Evolutionary conservation across 2,329 filamentous ascomycete species (phyloP).

Genomic region (Fulvia fulva): DNA sequence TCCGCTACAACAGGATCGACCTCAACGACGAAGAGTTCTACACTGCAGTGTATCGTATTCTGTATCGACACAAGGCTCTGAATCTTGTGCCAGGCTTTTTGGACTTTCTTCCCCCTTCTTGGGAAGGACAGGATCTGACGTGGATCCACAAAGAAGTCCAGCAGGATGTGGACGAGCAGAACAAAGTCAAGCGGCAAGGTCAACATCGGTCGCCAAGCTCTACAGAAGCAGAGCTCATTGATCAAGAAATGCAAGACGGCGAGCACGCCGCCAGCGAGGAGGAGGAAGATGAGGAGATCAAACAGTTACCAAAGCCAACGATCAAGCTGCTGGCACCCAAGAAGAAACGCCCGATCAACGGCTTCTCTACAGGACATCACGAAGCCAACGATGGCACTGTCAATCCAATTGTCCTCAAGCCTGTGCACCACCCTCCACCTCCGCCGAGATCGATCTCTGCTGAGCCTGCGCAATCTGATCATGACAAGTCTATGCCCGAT

Average conservation of each 20-base stretch:
- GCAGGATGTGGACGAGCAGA: not conserved
- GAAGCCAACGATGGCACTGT: not conserved
- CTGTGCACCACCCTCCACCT: not conserved
- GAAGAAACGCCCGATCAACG: slow-evolving; percentile 19
- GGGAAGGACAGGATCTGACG: slow-evolving; percentile 11
- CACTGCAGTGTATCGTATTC: slow-evolving; percentile 15
- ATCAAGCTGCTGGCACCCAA: not conserved
- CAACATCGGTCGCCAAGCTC: not conserved
- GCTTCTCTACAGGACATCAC: slow-evolving; percentile 8
- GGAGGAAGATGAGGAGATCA: not conserved
- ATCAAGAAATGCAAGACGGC: not conserved
- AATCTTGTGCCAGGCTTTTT: slow-evolving; percentile 13
- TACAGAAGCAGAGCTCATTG: not conserved
- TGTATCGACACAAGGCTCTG: slow-evolving; percentile 7
- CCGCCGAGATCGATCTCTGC: not conserved
- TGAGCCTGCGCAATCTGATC: not conserved
- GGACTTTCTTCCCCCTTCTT: slow-evolving; percentile 14
- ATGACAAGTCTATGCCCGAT: not conserved
- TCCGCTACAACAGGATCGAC: slow-evolving; percentile 10
- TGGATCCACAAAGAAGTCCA: slow-evolving; percentile 14
- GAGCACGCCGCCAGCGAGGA: not conserved
- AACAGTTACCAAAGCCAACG: not conserved
- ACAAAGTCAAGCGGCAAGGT: not conserved
- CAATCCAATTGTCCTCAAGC: not conserved
- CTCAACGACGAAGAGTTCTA: slow-evolving; percentile 17